Conservation (phyloP, 495 filamentous ascomycete species). For the Diplogelasinospora grovesii region DNA sequence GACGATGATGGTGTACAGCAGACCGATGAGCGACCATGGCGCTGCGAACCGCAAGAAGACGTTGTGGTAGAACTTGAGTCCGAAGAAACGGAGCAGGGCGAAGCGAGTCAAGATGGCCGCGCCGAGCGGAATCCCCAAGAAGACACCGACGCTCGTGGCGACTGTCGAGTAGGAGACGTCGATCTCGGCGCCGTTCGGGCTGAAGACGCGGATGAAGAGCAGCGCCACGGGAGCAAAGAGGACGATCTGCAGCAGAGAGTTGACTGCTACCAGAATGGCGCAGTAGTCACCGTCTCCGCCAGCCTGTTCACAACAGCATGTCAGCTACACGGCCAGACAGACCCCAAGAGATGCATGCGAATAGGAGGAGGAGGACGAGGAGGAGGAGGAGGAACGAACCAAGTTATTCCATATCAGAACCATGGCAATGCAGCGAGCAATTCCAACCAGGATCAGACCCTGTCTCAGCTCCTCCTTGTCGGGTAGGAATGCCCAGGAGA, state of each 20-base stretch:
- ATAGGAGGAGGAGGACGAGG: too few relatives aligned
- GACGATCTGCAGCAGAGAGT: conserved; percentile 81
- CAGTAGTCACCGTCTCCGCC: conserved; percentile 80
- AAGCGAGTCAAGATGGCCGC: conserved; percentile 74
- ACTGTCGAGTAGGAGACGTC: conserved; percentile 63
- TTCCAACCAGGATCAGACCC: conserved; percentile 70
- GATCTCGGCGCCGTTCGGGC: conserved; percentile 27
- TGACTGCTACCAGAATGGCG: conserved; percentile 83
- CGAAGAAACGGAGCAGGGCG: conserved; percentile 45
- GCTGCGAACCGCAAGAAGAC: conserved; percentile 61
- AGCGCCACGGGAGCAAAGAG: conserved; percentile 75
- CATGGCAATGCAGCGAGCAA: conserved; percentile 82
- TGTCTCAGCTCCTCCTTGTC: conserved; percentile 61
- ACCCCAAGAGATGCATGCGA: too few relatives aligned
- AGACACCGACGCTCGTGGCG: conserved; percentile 73
- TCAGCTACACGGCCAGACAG: too few relatives aligned
- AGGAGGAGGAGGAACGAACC: conserved; percentile 24
- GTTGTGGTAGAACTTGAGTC: conserved; percentile 56
- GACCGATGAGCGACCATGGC: conserved; percentile 74
- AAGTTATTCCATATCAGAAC: conserved; percentile 30
- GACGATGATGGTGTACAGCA: conserved; percentile 80
- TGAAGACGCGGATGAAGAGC: conserved; percentile 70
- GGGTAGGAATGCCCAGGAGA: conserved; percentile 80
- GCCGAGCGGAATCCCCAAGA: conserved; percentile 77
- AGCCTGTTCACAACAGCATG: conserved; percentile 62